Conservation (phyloP, 257 asterid species). For the Coffea canephora region DNA sequence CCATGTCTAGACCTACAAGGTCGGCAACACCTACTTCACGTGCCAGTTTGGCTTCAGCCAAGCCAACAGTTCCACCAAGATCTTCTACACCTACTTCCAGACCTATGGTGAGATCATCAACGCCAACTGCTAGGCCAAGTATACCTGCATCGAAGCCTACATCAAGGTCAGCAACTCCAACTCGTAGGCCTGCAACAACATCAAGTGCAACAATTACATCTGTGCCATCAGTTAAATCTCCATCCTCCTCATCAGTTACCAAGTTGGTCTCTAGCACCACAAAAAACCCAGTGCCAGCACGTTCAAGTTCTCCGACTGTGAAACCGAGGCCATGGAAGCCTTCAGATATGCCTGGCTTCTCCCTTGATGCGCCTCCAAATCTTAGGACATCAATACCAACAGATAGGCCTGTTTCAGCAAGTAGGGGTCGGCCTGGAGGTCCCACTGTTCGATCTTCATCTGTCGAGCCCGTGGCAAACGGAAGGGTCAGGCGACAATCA, state of each 20-base stretch:
- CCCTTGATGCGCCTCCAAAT: conserved; percentile 93
- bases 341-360: conserved; percentile 94
- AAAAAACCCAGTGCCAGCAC: conserved; percentile 49
- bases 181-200: conserved; percentile 53
- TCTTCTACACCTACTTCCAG: conserved; percentile 90
- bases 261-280: conserved; percentile 41
- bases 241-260: conserved; percentile 44
- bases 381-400: conserved; percentile 69
- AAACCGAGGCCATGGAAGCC: conserved; percentile 94
- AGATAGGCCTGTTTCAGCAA: conserved; percentile 87
- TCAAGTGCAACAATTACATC: conserved; percentile 40
- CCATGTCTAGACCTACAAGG: conserved; percentile 65
- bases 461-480: conserved; percentile 74
- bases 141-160: conserved; percentile 63
- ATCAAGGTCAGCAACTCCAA: conserved; percentile 82
- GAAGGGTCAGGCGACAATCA: conserved; percentile 86
- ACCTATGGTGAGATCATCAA: conserved; percentile 70
- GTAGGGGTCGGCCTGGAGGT: conserved; percentile 96
- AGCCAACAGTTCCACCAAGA: conserved; percentile 67
- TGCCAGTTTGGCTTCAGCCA: conserved; percentile 47
- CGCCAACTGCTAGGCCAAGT: conserved; percentile 67
- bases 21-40: conserved; percentile 87
- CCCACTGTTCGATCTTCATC: conserved; percentile 83
- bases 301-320: conserved; percentile 78
- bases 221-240: conserved; percentile 41